Evolutionary conservation across 495 filamentous ascomycete species (phyloP).

Genomic region (Darksidea phi): DNA sequence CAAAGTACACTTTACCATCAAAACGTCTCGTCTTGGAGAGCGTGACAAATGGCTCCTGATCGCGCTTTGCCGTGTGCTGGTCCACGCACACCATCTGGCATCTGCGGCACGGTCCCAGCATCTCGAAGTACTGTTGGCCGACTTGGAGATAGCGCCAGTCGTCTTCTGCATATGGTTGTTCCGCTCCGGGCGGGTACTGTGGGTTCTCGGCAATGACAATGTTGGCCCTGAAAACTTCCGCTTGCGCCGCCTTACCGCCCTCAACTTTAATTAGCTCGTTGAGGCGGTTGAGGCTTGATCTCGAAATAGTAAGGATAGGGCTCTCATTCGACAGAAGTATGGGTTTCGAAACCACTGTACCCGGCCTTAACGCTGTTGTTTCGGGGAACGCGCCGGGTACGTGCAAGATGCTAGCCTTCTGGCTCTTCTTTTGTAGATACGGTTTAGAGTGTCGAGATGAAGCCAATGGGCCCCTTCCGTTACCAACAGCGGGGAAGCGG

Average conservation of each 20-base stretch:
- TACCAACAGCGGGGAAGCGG: conserved; percentile 66
- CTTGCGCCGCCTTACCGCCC: conserved; percentile 58
- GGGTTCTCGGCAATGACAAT: conserved; percentile 65
- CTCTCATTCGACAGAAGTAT: conserved; percentile 89
- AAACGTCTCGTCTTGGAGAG: conserved; percentile 80
- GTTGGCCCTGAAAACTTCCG: conserved; percentile 80
- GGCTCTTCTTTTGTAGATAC: conserved; percentile 54
- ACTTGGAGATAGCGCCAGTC: conserved; percentile 53
- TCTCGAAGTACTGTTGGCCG: conserved; percentile 58
- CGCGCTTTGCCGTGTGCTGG: conserved; percentile 72
- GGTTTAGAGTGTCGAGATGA: conserved; percentile 65
- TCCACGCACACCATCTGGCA: conserved; percentile 97
- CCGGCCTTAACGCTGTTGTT: conserved; percentile 49
- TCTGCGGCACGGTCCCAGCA: conserved; percentile 77
- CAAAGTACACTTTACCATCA: conserved; percentile 82
- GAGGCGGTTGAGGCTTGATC: conserved; percentile 72
- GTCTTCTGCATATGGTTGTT: conserved; percentile 62
- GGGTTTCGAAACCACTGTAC: conserved; percentile 45
- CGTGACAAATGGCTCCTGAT: conserved; percentile 84
- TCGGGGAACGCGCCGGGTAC: conserved; percentile 60
- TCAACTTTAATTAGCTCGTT: conserved; percentile 65
- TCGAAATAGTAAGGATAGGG: conserved; percentile 81
- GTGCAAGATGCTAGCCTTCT: conserved; percentile 12
- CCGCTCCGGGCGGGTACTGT: conserved; percentile 43
- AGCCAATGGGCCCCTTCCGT: conserved; percentile 42